Evolutionary conservation across 148 eudicot species (phyloP), one percentile per base, ranked within the genome.

Genomic region (Camellia lanceoleosa): DNA sequence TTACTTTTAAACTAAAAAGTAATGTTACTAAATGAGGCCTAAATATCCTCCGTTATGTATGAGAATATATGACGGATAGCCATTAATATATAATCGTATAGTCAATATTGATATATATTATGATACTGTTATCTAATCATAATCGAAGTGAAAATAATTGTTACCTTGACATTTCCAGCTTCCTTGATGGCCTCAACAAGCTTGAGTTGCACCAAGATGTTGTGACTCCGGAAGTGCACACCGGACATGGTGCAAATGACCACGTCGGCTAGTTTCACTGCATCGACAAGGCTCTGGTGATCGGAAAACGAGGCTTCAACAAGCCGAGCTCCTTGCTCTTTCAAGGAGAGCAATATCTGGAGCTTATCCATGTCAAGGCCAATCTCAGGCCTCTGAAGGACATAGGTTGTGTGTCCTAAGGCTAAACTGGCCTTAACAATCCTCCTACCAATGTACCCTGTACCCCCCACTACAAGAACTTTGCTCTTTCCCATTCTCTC

Each of bases 131-230:
- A 30, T 30, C 38, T 30, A 30, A 30, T 30, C 38, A 30, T 30
- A 30, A 30, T 30, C 38, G 38, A 30, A 30, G 38, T 30, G 38
- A 30, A 30, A 30, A 30, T 30, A 30, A 30, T 30, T 30, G 52
- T 4, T 49, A 90, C 98, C 96, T 94, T 92, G 47, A 94, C 79
- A 72, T 90, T 94, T 70, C 96, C 96, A 42, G 98, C 98, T 81
- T 92, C 91, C 79, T 89, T 92, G 55, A 94, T 92, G 58, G 98
- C 98, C 20, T 92, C 90, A 71, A 94, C 89, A 41, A 94, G 92
- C 82, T 92, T 84, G 68, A 92, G 94, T 84, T 94, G 94, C 82
- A 86, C 2, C 83, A 86, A 47, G 9, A 94, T 68, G 56, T 85
- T 85, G 68, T 94, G 98, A 68, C 87, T 89, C 80, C 96, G 80